Base-by-base conservation (phyloP, 164 flowering plant species). In the Chimonanthus salicifolius region DNA sequence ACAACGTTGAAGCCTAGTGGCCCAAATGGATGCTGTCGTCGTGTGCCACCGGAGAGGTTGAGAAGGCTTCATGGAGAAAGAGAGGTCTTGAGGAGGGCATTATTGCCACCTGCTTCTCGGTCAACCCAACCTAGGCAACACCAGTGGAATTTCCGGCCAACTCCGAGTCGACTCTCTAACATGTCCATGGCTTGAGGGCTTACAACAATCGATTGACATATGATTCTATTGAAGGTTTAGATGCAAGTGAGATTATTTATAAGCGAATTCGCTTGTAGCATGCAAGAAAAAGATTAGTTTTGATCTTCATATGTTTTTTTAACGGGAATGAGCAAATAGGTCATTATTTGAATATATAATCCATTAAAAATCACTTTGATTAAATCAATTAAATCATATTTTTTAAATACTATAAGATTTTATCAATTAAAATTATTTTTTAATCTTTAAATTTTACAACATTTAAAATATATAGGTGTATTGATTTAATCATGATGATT, bases 131-230 rank as follows among this genome's bases (percentile, higher is more conserved):
- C 9, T 47, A 46, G 60, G n/a, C 62, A 18, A 6, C 72, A 46
- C 10, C 72, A 62, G 11, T 70, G 72, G 72, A 70, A 54, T 70
- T 70, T 70, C 72, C 72, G 72, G 62, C 62, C 47, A 43, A 54
- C 46, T 33, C 72, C 72, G 15, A 70, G 72, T 18, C 63, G 62
- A 1, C 72, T 70, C 1, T 70, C 45, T 33, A 70, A 70, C 48
- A 70, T 70, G 72, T 70, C 72, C 72, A 70, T 33, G 47, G 62
- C 72, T 4, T 70, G 62, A 49, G 51, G 18, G 50, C 11, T 6
- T 4, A 33, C 33, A 33, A 6, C 16, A 63, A 8, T 11, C 66
- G 7, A n/a, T 13, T 33, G 44, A 63, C 21, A 7, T 63, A 10
- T 13, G 8, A 13, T 21, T 63, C 44, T 63, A 44, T 63, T 6